Evolutionary conservation across 2,329 filamentous ascomycete genomes (phyloP).

Genomic region (Cordyceps militaris): DNA sequence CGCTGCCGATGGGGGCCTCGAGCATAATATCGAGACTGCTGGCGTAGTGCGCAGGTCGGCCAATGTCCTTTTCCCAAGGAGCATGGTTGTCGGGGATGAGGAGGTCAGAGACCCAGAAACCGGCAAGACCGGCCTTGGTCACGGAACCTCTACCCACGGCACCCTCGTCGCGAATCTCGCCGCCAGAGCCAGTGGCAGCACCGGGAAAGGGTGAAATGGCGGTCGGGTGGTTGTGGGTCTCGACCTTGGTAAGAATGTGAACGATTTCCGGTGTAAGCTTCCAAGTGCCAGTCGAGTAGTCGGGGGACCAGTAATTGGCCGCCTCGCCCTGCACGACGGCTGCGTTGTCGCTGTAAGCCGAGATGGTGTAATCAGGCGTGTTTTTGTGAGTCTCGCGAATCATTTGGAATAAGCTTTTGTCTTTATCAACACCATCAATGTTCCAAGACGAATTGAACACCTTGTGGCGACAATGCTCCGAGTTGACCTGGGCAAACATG

Average conservation of each 20-base stretch:
- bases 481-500: conserved; percentile 65
- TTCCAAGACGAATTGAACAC: conserved; percentile 97
- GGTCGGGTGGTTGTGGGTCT: conserved; percentile 96
- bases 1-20: conserved; percentile 90
- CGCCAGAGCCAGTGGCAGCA: conserved; percentile 89
- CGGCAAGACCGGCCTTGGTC: conserved; percentile 84
- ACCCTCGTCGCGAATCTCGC: conserved; percentile 92
- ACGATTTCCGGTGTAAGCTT: conserved; percentile 77
- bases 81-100: conserved; percentile 74
- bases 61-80: conserved; percentile 88
- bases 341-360: conserved; percentile 95
- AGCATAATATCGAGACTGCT: conserved; percentile 96
- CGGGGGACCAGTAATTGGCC: conserved; percentile 69
- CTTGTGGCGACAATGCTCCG: conserved; percentile 81
- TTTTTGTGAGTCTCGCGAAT: conserved; percentile 90
- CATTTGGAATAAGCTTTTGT: conserved; percentile 84
- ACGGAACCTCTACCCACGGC: conserved; percentile 87
- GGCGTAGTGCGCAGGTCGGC: conserved; percentile 84
- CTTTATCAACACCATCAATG: conserved; percentile 77
- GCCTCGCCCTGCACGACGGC: conserved; percentile 58
- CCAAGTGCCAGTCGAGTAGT: conserved; percentile 82
- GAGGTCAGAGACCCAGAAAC: conserved; percentile 93
- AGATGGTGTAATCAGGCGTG: conserved; percentile 76
- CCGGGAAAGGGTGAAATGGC: conserved; percentile 90
- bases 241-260: conserved; percentile 87